A percentile compares a stretch with the other conserved stretches of the same genome.
Evolutionary conservation across 176 grass and related monocot genomes (phyloP).

Genomic region (Ensete ventricosum): DNA sequence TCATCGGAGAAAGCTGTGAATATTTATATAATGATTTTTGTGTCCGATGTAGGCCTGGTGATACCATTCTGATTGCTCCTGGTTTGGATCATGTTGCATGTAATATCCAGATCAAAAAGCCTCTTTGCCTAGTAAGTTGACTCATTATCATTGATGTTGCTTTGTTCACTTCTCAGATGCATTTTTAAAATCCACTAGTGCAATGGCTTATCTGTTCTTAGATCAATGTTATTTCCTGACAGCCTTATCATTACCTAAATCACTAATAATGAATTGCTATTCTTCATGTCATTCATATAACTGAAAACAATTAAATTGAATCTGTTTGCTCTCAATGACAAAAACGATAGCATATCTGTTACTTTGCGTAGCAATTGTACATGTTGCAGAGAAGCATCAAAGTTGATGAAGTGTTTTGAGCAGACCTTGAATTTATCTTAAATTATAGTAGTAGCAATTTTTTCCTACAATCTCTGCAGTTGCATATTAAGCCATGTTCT

Average conservation of each 20-base stretch:
- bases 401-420: too few species aligned
- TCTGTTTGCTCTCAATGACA: neutral
- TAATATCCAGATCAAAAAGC: conserved; percentile 94
- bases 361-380: neutral
- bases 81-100: conserved; percentile 58
- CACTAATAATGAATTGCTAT: too few species aligned
- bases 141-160: conserved; percentile 10
- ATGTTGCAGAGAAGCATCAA: neutral
- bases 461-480: neutral
- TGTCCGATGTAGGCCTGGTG: conserved; percentile 70
- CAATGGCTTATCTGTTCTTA: neutral
- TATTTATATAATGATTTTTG: conserved; percentile 8
- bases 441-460: neutral
- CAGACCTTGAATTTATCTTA: too few species aligned
- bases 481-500: conserved; percentile 16
- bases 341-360: neutral
- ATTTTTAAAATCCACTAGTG: neutral
- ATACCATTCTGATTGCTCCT: conserved; percentile 82
- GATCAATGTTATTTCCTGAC: neutral
- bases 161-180: neutral
- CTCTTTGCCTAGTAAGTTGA: conserved; percentile 89
- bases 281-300: neutral
- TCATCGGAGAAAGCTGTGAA: neutral
- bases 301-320: neutral
- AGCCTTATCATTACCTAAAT: neutral